A percentile compares a stretch with the other conserved stretches of the same genome.
phyloP scores from a whole-genome alignment of 306 rosid genomes.

The Leucaena leucocephala region DNA sequence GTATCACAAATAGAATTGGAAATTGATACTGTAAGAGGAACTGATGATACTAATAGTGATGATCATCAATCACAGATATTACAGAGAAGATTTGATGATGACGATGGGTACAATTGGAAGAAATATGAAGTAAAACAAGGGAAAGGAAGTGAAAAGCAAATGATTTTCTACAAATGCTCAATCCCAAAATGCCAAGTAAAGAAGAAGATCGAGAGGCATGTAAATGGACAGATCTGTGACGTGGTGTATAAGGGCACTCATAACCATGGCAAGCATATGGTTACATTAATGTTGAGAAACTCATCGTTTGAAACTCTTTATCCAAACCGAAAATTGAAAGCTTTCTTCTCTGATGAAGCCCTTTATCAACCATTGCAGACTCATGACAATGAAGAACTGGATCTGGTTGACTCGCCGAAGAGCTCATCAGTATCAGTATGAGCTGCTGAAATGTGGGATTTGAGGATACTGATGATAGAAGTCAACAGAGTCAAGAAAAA shows the following conservation, averaged over 20 bases:
- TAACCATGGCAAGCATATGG: conserved; percentile 55
- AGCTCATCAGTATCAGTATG: conserved; percentile 61
- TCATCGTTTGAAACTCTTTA: conserved; percentile 51
- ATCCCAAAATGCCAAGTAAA: conserved; percentile 61
- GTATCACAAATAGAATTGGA: not conserved
- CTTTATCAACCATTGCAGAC: conserved; percentile 51
- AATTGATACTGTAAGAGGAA: conserved; percentile 3
- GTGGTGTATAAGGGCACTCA: conserved; percentile 76
- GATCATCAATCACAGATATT: conserved; percentile 37
- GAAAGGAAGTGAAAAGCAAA: conserved; percentile 69
- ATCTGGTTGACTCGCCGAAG: conserved; percentile 52
- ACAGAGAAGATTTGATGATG: conserved; percentile 63
- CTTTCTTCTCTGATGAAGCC: conserved; percentile 31
- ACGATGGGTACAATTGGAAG: conserved; percentile 63
- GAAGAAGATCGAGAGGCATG: conserved; percentile 68
- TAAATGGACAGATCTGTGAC: conserved; percentile 68
- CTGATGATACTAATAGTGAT: not conserved
- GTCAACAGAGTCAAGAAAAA: no score
- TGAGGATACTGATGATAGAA: no score
- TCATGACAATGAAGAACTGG: conserved; percentile 42
- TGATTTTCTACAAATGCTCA: conserved; percentile 77
- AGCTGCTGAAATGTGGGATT: conserved; percentile 34
- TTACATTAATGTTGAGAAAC: conserved; percentile 45
- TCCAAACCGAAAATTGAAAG: conserved; percentile 40
- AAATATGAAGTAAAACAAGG: conserved; percentile 70